Percentiles rank a stretch among this genome's conserved stretches.
phyloP scores from a whole-genome alignment of 805 yeast species.

The Yamadazyma phyllophila region DNA sequence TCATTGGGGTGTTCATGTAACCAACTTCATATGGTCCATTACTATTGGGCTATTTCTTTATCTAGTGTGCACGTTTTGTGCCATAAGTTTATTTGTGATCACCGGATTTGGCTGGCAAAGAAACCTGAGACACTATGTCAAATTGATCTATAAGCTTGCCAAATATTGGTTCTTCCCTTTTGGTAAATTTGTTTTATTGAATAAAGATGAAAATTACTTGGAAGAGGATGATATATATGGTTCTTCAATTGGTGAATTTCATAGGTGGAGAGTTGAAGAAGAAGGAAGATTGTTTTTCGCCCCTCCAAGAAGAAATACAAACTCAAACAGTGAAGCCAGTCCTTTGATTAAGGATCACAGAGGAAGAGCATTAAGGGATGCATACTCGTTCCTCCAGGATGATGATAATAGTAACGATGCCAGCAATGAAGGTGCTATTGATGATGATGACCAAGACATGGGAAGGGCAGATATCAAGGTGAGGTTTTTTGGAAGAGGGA shows the following conservation, averaged over 20 bases:
- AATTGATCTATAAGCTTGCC: slow-evolving; percentile 59
- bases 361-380: slow-evolving; percentile 39
- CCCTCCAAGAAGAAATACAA: slow-evolving; percentile 49
- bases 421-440: slow-evolving; percentile 15
- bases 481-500: slow-evolving; percentile 86
- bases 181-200: slow-evolving; percentile 81
- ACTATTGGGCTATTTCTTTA: slow-evolving; percentile 69
- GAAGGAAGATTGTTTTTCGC: slow-evolving; percentile 81
- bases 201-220: slow-evolving; percentile 74
- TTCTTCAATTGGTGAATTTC: slow-evolving; percentile 76
- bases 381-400: slow-evolving; percentile 31
- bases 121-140: slow-evolving; percentile 61
- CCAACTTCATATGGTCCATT: slow-evolving; percentile 71
- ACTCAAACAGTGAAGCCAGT: slow-evolving; percentile 27
- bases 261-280: slow-evolving; percentile 79
- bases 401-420: slow-evolving; percentile 18
- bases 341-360: slow-evolving; percentile 43
- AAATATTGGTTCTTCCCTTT: slow-evolving; percentile 79
- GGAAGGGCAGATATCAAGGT: slow-evolving; percentile 33
- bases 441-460: slow-evolving; percentile 16
- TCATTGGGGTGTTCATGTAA: slow-evolving; percentile 57
- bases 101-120: slow-evolving; percentile 44
- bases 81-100: slow-evolving; percentile 42
- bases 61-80: slow-evolving; percentile 50
- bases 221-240: slow-evolving; percentile 90